phyloP scores from a whole-genome alignment of 208 protist genomes.

The Leishmania braziliensis region DNA sequence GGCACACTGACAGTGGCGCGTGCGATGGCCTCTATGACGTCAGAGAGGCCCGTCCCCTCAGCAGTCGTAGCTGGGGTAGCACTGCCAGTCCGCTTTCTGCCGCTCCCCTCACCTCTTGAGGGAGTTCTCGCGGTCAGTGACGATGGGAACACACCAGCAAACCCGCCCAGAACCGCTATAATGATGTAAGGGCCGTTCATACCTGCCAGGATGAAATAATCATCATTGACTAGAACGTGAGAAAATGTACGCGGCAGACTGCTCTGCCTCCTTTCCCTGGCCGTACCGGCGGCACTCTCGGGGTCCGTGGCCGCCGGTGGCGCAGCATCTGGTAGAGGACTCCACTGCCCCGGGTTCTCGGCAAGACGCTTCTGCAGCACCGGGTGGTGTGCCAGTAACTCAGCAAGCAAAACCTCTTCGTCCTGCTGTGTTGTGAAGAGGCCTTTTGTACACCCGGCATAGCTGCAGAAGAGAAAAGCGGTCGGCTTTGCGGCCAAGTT shows the following conservation, averaged over 20 bases:
- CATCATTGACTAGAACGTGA: conserved; percentile 16
- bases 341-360: conserved; percentile 6
- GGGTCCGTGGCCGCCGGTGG: background rate
- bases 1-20: conserved; percentile 14
- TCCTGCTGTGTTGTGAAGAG: background rate
- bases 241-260: conserved; percentile 11
- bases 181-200: conserved; percentile 27
- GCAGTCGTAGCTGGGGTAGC: background rate
- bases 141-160: background rate
- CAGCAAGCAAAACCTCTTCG: conserved; percentile 7
- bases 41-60: background rate
- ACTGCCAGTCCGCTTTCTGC: background rate
- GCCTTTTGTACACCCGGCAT: conserved; percentile 3
- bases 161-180: conserved; percentile 17
- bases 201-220: conserved; percentile 17
- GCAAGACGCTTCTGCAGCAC: conserved; percentile 13
- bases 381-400: conserved; percentile 22
- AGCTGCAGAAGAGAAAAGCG: conserved; percentile 26
- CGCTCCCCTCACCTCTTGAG: background rate
- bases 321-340: background rate
- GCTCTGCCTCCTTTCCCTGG: background rate
- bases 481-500: background rate
- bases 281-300: background rate
- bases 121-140: background rate
- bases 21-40: conserved; percentile 4